Percentiles rank a stretch among this genome's conserved stretches.
Evolutionary conservation across 805 yeast genomes (phyloP).

Genomic region (Cyberlindnera xishuangbannaensis): DNA sequence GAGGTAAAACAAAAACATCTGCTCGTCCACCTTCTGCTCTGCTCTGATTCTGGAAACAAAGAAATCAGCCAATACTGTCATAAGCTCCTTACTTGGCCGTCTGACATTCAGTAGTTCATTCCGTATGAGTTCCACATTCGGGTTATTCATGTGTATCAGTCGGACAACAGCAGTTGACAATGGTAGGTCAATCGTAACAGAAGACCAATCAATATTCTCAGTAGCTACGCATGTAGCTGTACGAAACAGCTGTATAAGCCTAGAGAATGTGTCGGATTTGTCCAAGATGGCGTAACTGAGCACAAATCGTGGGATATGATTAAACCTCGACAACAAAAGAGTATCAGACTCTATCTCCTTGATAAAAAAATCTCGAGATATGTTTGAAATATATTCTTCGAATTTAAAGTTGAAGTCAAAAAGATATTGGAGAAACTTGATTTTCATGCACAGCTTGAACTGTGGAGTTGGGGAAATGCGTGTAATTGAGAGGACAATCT

Average conservation of each 20-base stretch:
- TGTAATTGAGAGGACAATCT: constrained; percentile 18
- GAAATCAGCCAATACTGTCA: constrained; percentile 11
- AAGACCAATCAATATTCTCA: constrained; percentile 16
- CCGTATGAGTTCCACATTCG: constrained; percentile 12
- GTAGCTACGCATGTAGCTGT: neutral
- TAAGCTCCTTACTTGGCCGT: constrained; percentile 15
- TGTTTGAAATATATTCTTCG: constrained; percentile 17
- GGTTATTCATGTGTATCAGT: constrained; percentile 11
- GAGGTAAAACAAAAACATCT: constrained; percentile 2
- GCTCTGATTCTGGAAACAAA: constrained; percentile 1
- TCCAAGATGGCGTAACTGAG: constrained; percentile 10
- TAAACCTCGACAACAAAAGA: constrained; percentile 2
- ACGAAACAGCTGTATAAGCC: constrained; percentile 4
- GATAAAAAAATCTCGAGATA: constrained; percentile 7
- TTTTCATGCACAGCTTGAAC: constrained; percentile 18
- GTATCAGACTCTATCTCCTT: constrained; percentile 6
- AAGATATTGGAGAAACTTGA: constrained; percentile 19
- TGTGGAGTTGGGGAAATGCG: constrained; percentile 13
- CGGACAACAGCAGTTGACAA: constrained; percentile 7
- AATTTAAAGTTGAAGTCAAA: constrained; percentile 14
- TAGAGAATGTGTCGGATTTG: constrained; percentile 6
- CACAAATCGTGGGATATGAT: constrained; percentile 12
- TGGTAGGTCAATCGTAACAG: constrained; percentile 7
- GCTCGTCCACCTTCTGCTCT: constrained; percentile 1
- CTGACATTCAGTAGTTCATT: constrained; percentile 11